phyloP scores from a whole-genome alignment of 306 rosid genomes.

The Vachellia pachyceras region DNA sequence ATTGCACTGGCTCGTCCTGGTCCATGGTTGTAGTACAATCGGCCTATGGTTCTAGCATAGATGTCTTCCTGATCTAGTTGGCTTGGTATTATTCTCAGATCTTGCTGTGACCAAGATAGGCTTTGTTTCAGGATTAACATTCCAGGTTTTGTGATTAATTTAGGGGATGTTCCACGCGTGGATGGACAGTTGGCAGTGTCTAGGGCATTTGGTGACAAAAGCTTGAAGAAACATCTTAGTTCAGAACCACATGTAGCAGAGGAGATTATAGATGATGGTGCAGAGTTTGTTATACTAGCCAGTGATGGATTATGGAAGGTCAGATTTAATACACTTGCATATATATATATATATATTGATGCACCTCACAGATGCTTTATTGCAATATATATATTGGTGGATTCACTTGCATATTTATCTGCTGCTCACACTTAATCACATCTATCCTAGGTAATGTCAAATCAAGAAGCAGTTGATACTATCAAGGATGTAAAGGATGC shows the following conservation, averaged over 20 bases:
- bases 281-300: slow-evolving; percentile 84
- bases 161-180: slow-evolving; percentile 95
- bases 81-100: slow-evolving; percentile 18
- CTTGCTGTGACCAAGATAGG: slow-evolving; percentile 22
- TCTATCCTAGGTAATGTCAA: slow-evolving; percentile 77
- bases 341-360: slow-evolving; percentile 15
- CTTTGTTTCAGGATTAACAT: slow-evolving; percentile 28
- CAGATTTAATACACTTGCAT: slow-evolving; percentile 40
- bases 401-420: slow-evolving; percentile 24
- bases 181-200: slow-evolving; percentile 98
- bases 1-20: slow-evolving; percentile 1
- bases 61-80: slow-evolving; percentile 14
- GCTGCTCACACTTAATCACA: slow-evolving; percentile 11
- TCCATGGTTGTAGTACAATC: slow-evolving; percentile 15
- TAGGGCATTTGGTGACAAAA: slow-evolving; percentile 96
- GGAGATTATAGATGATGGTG: slow-evolving; percentile 58
- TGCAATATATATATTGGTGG: background rate
- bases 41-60: slow-evolving; percentile 5
- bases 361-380: background rate
- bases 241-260: slow-evolving; percentile 74
- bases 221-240: slow-evolving; percentile 86
- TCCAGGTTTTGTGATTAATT: slow-evolving; percentile 32
- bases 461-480: slow-evolving; percentile 82
- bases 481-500: slow-evolving; percentile 78
- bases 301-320: slow-evolving; percentile 99